These are phyloP conservation scores for Anisodus tanguticus DNA, from an alignment of 257 asterid genomes.

Conservation along the genomic window DNA sequence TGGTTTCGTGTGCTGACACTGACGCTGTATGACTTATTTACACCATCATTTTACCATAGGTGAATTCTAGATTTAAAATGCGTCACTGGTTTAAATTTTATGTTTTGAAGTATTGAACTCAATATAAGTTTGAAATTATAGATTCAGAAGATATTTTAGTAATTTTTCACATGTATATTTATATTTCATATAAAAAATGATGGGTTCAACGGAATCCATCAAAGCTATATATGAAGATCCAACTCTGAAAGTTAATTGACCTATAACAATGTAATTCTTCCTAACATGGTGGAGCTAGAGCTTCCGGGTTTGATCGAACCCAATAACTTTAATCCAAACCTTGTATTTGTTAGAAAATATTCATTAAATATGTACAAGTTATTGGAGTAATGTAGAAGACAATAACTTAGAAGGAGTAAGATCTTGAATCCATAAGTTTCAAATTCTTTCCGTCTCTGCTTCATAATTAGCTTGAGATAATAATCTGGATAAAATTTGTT, in stretches of 20 bases:
- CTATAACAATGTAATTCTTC: not conserved
- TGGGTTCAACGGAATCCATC: too few relatives aligned
- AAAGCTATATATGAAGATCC: not conserved
- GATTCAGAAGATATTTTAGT: too few relatives aligned
- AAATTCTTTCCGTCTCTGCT: not conserved
- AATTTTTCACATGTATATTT: too few relatives aligned
- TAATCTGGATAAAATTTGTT: not conserved
- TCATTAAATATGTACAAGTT: not conserved
- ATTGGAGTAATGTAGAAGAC: not conserved
- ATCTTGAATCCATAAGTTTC: not conserved
- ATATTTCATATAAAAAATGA: too few relatives aligned
- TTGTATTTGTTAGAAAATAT: too few relatives aligned
- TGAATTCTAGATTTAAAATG: not conserved
- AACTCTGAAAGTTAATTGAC: not conserved
- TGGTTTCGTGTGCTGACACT: not conserved
- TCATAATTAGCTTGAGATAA: not conserved
- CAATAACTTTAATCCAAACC: too few relatives aligned
- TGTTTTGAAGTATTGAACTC: not conserved
- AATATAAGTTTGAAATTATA: too few relatives aligned
- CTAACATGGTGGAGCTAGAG: too few relatives aligned
- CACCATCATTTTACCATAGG: not conserved
- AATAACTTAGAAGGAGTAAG: not conserved
- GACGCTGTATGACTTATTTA: not conserved
- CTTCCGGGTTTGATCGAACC: too few relatives aligned
- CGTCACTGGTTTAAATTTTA: not conserved